phyloP scores from a whole-genome alignment of 75 land plant genomes.

The Azolla pinnata region DNA sequence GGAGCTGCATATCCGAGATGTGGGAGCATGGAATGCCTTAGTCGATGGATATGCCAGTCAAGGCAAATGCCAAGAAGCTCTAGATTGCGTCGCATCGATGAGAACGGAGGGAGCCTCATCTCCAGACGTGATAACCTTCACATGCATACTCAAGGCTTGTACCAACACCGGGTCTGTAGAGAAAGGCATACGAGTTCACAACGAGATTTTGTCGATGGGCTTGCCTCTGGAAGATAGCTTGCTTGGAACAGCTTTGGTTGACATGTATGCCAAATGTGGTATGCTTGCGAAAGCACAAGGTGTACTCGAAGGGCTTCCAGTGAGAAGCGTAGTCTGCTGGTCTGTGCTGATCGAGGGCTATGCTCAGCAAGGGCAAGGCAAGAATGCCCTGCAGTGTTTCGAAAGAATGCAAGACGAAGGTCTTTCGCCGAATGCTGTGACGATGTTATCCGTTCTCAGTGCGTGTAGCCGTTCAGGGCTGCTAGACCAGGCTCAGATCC shows the following conservation, averaged over 20 bases:
- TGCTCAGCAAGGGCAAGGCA: slow-evolving; percentile 38
- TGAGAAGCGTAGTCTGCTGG: slow-evolving; percentile 47
- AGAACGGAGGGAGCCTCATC: too few species aligned
- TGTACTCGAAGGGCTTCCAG: slow-evolving; percentile 34
- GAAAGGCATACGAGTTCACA: too few species aligned
- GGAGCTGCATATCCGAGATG: too few species aligned
- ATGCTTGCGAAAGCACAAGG: slow-evolving; percentile 30
- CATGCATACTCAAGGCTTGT: too few species aligned
- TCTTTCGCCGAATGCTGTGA: slow-evolving; percentile 43
- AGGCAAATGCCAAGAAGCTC: too few species aligned
- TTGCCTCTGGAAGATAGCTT: too few species aligned
- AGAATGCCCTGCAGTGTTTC: slow-evolving; percentile 28
- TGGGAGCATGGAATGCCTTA: too few species aligned
- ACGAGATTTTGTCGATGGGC: too few species aligned
- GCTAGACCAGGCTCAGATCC: slow-evolving; percentile 33
- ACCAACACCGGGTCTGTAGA: too few species aligned
- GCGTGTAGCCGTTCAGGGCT: slow-evolving; percentile 49
- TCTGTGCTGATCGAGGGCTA: slow-evolving; percentile 50
- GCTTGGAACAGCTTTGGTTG: slow-evolving; percentile 36
- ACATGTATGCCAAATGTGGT: slow-evolving; percentile 65
- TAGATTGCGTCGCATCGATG: too few species aligned
- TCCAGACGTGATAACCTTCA: too few species aligned
- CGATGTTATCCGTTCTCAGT: slow-evolving; percentile 40
- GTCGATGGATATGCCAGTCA: too few species aligned
- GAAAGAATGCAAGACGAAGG: slow-evolving; percentile 30